A percentile compares a stretch with the other conserved stretches of the same genome.
Evolutionary conservation across 2,329 filamentous ascomycete genomes (phyloP).

Genomic region (Fusarium staphyleae): DNA sequence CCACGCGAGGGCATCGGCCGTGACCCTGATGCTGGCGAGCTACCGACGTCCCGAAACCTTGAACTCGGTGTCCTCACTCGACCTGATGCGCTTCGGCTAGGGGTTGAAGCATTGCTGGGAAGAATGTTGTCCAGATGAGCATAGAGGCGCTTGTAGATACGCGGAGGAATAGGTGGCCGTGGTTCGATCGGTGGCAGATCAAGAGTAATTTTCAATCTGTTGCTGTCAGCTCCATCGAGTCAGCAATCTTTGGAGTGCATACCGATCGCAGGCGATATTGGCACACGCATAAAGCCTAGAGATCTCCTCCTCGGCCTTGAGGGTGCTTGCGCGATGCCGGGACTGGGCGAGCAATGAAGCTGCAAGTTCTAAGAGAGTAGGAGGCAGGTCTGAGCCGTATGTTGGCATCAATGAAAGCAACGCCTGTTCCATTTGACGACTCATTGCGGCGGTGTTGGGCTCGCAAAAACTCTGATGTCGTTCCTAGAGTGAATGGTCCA

Average conservation of each 20-base stretch:
- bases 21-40: conserved; percentile 39
- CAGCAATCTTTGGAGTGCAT: conserved; percentile 14
- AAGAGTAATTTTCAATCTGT: conserved; percentile 75
- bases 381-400: conserved; percentile 70
- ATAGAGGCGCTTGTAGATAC: conserved; percentile 85
- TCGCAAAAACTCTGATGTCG: not conserved
- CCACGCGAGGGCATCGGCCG: conserved; percentile 50
- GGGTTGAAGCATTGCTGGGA: conserved; percentile 50
- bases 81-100: conserved; percentile 38
- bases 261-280: conserved; percentile 89
- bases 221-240: not conserved
- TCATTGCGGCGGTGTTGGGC: conserved; percentile 60
- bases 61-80: conserved; percentile 46
- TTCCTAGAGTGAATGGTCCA: not conserved
- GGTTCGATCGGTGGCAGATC: conserved; percentile 79
- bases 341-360: conserved; percentile 81
- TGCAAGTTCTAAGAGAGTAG: conserved; percentile 74
- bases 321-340: conserved; percentile 74
- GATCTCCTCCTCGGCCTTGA: conserved; percentile 88
- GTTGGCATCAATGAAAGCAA: conserved; percentile 78
- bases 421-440: conserved; percentile 75
- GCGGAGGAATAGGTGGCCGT: conserved; percentile 78
- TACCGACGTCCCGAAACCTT: conserved; percentile 40
- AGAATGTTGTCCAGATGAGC: conserved; percentile 79
- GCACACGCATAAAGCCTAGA: conserved; percentile 85